These are phyloP conservation scores for Aegilops bicornis DNA, from an alignment of 176 grass and related monocot species.

Conservation along the genomic window DNA sequence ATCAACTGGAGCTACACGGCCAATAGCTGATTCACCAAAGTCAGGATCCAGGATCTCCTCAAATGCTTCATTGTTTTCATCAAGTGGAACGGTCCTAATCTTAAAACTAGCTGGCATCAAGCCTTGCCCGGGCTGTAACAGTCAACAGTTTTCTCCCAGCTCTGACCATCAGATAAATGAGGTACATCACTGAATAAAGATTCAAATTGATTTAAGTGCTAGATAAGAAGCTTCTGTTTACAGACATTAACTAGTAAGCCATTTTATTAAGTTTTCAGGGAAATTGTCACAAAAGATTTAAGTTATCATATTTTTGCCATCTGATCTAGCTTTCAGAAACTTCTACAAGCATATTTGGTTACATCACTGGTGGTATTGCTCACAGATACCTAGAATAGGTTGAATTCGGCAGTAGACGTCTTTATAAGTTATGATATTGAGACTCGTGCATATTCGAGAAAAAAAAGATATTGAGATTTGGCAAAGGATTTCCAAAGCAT, in stretches of 20 bases:
- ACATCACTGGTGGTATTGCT: slow-evolving; percentile 6
- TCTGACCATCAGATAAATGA: slow-evolving; percentile 55
- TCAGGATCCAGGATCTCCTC: slow-evolving; percentile 85
- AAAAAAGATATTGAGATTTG: background rate
- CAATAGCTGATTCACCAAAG: slow-evolving; percentile 82
- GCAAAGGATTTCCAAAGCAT: slow-evolving; percentile 10
- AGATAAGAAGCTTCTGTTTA: slow-evolving; percentile 9
- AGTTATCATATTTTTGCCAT: background rate
- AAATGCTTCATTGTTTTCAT: slow-evolving; percentile 68
- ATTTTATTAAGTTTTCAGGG: background rate
- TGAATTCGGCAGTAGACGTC: background rate
- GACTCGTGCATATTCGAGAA: no score
- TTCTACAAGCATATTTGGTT: background rate
- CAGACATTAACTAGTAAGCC: background rate
- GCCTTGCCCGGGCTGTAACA: slow-evolving; percentile 85
- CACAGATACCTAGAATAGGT: background rate
- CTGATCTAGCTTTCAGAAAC: slow-evolving; percentile 26
- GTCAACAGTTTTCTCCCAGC: slow-evolving; percentile 91
- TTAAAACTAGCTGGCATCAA: slow-evolving; percentile 91
- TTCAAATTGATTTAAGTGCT: background rate
- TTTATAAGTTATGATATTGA: background rate
- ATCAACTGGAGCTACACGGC: slow-evolving; percentile 83
- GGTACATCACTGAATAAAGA: background rate
- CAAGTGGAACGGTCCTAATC: slow-evolving; percentile 58
- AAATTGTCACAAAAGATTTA: background rate